Evolutionary conservation across 371 early-diverging fungal genomes (phyloP).

Genomic region (Dinochytrium kinnereticum): DNA sequence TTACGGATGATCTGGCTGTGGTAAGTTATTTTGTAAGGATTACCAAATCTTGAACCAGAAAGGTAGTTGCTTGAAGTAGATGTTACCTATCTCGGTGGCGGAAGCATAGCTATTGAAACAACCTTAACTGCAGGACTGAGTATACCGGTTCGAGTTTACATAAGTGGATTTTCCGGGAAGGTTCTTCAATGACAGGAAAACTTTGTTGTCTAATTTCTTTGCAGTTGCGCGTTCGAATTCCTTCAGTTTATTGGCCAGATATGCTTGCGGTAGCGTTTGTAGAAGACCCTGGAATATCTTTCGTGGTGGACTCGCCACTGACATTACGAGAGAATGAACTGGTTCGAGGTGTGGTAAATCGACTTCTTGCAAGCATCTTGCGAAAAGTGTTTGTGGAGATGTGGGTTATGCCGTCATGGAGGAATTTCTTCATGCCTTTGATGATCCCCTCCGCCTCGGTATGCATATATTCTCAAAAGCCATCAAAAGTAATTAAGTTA

Average conservation of each 20-base stretch:
- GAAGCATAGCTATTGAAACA: constrained; percentile 50
- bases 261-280: constrained; percentile 57
- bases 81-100: constrained; percentile 53
- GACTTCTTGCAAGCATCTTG: constrained; percentile 44
- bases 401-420: constrained; percentile 59
- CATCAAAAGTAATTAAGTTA: constrained; percentile 4
- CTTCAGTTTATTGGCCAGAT: constrained; percentile 48
- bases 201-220: constrained; percentile 17
- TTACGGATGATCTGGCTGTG: constrained; percentile 56
- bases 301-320: constrained; percentile 52
- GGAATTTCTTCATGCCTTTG: constrained; percentile 55
- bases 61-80: constrained; percentile 50
- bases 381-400: constrained; percentile 56
- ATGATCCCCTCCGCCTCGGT: constrained; percentile 52
- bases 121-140: constrained; percentile 45
- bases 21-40: constrained; percentile 24
- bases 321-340: constrained; percentile 53
- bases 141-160: constrained; percentile 50
- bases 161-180: constrained; percentile 44
- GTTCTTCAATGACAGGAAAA: constrained; percentile 12
- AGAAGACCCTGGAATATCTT: constrained; percentile 55
- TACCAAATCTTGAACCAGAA: neutral
- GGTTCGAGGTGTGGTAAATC: constrained; percentile 52
- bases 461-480: too few relatives aligned
- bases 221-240: constrained; percentile 47